These are phyloP conservation scores for Phytophthora pisi DNA, from an alignment of 352 stramenopile genomes.

Conservation along the genomic window DNA sequence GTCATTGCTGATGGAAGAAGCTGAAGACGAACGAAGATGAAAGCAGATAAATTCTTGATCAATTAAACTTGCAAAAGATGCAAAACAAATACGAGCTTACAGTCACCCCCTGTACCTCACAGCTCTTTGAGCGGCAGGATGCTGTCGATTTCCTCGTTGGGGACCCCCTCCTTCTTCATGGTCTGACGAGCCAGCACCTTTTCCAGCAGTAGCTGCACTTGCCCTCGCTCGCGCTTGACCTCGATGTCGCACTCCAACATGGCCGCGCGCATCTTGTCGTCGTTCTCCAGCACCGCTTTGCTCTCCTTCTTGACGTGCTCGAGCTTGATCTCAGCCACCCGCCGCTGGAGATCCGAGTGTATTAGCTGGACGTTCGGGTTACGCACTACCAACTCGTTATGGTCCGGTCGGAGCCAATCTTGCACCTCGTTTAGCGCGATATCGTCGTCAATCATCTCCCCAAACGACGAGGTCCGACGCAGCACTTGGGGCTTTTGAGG, in stretches of 20 bases:
- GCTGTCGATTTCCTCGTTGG: conserved; percentile 9
- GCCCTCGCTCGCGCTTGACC: conserved; percentile 3
- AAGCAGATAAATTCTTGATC: too few species aligned
- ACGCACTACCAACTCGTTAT: conserved; percentile 3
- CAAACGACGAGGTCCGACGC: conserved; percentile 7
- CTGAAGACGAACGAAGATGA: too few species aligned
- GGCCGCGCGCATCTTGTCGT: conserved; percentile 3
- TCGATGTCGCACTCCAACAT: conserved; percentile 17
- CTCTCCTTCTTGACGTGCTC: conserved; percentile 18
- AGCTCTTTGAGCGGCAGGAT: conserved; percentile 12
- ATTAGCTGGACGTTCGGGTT: background rate
- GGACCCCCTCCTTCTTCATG: conserved; percentile 12
- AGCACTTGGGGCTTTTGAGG: background rate
- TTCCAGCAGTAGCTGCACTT: conserved; percentile 17
- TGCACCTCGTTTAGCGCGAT: conserved; percentile 2
- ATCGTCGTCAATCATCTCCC: background rate
- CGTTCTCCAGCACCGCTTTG: conserved; percentile 8
- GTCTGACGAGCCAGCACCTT: conserved; percentile 11
- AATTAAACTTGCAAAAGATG: too few species aligned
- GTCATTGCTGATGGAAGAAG: too few species aligned
- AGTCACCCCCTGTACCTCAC: background rate
- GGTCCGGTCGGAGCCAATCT: conserved; percentile 5
- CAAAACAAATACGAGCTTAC: background rate
- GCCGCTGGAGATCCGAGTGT: conserved; percentile 1
- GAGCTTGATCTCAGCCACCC: conserved; percentile 11